Evolutionary conservation across 495 filamentous ascomycete genomes (phyloP).

Genomic region (Annulohypoxylon stygium): DNA sequence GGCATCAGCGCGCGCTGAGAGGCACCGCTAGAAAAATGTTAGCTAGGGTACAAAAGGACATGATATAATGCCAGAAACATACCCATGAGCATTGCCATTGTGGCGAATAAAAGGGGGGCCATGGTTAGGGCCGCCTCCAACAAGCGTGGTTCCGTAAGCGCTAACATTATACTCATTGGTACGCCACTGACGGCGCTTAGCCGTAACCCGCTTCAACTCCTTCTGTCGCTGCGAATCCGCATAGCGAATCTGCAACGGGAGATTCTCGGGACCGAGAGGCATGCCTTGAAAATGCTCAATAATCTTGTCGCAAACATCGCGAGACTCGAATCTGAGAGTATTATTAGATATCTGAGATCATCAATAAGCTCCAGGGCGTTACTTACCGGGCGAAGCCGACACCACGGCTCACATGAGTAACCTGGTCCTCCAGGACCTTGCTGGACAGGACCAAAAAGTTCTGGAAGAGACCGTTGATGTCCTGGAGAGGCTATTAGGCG

Average conservation of each 20-base stretch:
- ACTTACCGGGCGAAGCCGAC: constrained; percentile 95
- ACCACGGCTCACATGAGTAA: constrained; percentile 88
- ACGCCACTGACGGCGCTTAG: constrained; percentile 90
- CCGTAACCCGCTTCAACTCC: constrained; percentile 92
- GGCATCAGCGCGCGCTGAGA: background rate
- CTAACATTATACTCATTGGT: constrained; percentile 91
- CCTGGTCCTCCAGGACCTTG: constrained; percentile 88
- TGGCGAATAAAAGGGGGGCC: constrained; percentile 45
- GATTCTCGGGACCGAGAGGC: constrained; percentile 75
- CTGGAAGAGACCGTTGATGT: constrained; percentile 81
- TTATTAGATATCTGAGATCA: constrained; percentile 41
- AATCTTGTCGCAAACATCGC: constrained; percentile 87
- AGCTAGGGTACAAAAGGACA: background rate
- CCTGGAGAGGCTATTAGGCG: constrained; percentile 57
- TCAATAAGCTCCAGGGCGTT: background rate
- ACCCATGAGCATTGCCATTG: constrained; percentile 16
- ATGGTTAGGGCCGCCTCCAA: constrained; percentile 62
- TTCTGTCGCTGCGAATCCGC: constrained; percentile 97
- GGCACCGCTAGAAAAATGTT: constrained; percentile 15
- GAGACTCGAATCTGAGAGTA: constrained; percentile 79
- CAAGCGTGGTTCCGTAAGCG: constrained; percentile 67
- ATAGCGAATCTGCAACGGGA: constrained; percentile 92
- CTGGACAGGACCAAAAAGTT: constrained; percentile 88
- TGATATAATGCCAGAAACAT: background rate
- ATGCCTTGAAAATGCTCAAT: constrained; percentile 84